These are phyloP conservation scores for Colletotrichum lupini DNA, from an alignment of 2,329 filamentous ascomycete species.

Conservation along the genomic window DNA sequence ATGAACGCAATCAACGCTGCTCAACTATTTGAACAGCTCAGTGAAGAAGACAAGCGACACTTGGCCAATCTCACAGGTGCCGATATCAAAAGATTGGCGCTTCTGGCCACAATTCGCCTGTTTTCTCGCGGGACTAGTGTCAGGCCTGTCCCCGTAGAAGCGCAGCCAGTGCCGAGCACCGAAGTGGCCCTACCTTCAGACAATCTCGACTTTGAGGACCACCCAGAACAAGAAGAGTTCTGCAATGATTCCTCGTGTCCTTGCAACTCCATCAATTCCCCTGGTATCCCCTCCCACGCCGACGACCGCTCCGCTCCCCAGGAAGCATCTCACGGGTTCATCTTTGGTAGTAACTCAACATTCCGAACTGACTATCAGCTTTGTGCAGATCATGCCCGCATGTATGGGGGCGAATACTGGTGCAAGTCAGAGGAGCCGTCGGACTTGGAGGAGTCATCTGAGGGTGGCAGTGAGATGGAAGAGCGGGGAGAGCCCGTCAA, in stretches of 20 bases:
- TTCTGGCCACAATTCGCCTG: not conserved
- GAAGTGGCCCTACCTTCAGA: not conserved
- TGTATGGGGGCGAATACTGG: not conserved
- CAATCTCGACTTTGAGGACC: not conserved
- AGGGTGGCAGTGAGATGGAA: not conserved
- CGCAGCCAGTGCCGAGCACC: rapidly evolving
- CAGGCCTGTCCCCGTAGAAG: rapidly evolving
- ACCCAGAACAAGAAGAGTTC: not conserved
- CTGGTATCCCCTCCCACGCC: too few species aligned
- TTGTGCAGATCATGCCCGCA: not conserved
- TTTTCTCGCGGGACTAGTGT: not conserved
- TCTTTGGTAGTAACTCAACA: not conserved
- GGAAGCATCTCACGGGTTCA: not conserved
- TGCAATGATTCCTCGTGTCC: not conserved
- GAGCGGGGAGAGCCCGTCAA: not conserved
- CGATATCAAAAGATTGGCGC: not conserved
- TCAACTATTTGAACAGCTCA: not conserved
- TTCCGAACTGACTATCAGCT: not conserved
- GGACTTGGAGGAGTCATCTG: rapidly evolving
- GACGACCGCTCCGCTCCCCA: not conserved
- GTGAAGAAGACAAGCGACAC: not conserved
- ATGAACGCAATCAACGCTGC: not conserved
- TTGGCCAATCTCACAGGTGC: not conserved
- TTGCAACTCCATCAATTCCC: not conserved
- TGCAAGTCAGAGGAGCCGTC: too few species aligned